Conservation (phyloP, 371 early-diverging fungal species). For the Saksenaea oblongispora region DNA sequence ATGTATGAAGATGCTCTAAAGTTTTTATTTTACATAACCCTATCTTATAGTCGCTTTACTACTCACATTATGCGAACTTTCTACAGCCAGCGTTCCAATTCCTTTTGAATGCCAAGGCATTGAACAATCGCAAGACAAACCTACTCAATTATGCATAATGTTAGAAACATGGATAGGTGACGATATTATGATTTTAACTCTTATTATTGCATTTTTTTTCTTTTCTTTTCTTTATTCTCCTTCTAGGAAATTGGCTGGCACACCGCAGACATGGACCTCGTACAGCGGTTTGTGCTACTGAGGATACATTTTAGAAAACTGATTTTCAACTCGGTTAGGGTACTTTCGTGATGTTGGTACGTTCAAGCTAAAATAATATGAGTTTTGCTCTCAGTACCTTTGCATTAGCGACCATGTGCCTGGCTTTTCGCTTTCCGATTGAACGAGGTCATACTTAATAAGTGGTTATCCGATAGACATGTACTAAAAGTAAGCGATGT, state of each 20-base stretch:
- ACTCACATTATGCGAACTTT: conserved; percentile 12
- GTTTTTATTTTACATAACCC: neutral
- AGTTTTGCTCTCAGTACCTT: neutral
- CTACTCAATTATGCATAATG: neutral
- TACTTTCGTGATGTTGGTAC: conserved; percentile 18
- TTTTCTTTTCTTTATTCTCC: neutral
- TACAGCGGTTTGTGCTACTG: conserved; percentile 8
- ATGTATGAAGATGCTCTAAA: neutral
- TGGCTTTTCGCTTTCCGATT: conserved; percentile 14
- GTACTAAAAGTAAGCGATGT: neutral
- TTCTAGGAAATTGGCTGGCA: conserved; percentile 9
- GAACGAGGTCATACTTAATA: conserved; percentile 8
- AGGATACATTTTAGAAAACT: neutral
- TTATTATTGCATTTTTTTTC: neutral
- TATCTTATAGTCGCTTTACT: conserved; percentile 4
- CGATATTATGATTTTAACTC: neutral
- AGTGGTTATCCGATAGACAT: neutral
- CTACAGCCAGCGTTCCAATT: conserved; percentile 8
- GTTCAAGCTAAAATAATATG: neutral
- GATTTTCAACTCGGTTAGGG: conserved; percentile 1
- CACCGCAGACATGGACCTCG: conserved; percentile 17
- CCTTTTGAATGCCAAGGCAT: conserved; percentile 5
- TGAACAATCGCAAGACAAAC: neutral
- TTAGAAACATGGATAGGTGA: neutral
- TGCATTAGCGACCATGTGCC: conserved; percentile 9